Conservation (phyloP, 1,284 basidiomycete species). For the Ustilago tritici region DNA sequence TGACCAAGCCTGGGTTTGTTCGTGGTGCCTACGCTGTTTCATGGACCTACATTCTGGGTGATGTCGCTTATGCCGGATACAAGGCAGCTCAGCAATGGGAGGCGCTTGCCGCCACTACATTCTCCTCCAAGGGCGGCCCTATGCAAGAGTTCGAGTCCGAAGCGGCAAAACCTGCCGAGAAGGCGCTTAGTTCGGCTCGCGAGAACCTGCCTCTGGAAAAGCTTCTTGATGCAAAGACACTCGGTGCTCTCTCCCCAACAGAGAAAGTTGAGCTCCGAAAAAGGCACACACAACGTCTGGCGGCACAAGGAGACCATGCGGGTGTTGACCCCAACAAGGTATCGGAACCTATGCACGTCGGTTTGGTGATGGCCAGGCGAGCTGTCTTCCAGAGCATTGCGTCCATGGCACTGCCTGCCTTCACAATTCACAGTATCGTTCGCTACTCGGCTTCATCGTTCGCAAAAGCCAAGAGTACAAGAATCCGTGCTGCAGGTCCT, state of each 20-base stretch:
- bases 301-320: slow-evolving; percentile 34
- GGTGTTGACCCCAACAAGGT: slow-evolving; percentile 39
- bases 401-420: slow-evolving; percentile 61
- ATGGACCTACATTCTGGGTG: slow-evolving; percentile 79
- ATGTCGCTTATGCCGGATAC: slow-evolving; percentile 91
- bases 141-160: slow-evolving; percentile 32
- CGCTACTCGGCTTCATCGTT: slow-evolving; percentile 81
- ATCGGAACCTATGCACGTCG: slow-evolving; percentile 50
- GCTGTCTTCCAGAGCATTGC: slow-evolving; percentile 68
- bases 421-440: slow-evolving; percentile 66
- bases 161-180: slow-evolving; percentile 46
- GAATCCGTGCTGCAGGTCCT: slow-evolving; percentile 82
- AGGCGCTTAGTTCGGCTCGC: slow-evolving; percentile 12
- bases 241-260: slow-evolving; percentile 28
- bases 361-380: slow-evolving; percentile 55
- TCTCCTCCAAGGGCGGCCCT: slow-evolving; percentile 21
- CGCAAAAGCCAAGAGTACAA: slow-evolving; percentile 75
- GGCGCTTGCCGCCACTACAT: slow-evolving; percentile 33
- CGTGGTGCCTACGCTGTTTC: slow-evolving; percentile 86
- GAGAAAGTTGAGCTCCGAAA: slow-evolving; percentile 57
- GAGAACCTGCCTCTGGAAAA: slow-evolving; percentile 45
- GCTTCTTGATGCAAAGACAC: slow-evolving; percentile 41
- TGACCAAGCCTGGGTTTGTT: slow-evolving; percentile 83
- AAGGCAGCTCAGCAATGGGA: slow-evolving; percentile 69
- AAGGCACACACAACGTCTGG: slow-evolving; percentile 40